A percentile compares a stretch with the other conserved stretches of the same genome.
Evolutionary conservation across 305 asterid species (phyloP).

Genomic region (Fraxinus angustifolia): DNA sequence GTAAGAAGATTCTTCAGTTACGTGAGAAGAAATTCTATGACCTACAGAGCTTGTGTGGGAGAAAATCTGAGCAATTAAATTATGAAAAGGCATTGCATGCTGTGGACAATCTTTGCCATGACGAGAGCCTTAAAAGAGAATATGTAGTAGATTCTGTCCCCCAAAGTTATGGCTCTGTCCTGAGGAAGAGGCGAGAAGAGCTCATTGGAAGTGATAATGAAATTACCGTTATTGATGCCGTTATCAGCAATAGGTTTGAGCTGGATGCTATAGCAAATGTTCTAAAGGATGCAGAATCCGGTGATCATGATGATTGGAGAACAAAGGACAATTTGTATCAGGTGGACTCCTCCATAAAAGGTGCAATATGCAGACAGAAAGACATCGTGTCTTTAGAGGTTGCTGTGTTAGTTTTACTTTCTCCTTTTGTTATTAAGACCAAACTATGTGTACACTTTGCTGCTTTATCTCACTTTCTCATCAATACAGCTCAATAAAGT

Average conservation of each 20-base stretch:
- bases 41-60: constrained; percentile 74
- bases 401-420: constrained; percentile 24
- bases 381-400: constrained; percentile 48
- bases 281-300: constrained; percentile 82
- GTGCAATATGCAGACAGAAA: constrained; percentile 30
- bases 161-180: constrained; percentile 67
- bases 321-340: constrained; percentile 64
- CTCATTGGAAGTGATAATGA: constrained; percentile 59
- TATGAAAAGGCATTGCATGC: constrained; percentile 85
- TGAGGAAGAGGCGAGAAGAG: constrained; percentile 67
- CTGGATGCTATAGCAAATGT: constrained; percentile 78
- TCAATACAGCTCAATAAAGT: constrained; percentile 74
- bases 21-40: constrained; percentile 75
- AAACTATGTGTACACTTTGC: constrained; percentile 16
- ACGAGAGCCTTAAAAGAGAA: constrained; percentile 76
- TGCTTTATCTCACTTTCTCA: constrained; percentile 26
- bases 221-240: constrained; percentile 1
- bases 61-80: constrained; percentile 72
- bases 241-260: constrained; percentile 59
- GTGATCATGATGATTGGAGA: constrained; percentile 77
- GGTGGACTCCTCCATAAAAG: constrained; percentile 75
- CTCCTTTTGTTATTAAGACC: constrained; percentile 2
- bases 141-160: constrained; percentile 25
- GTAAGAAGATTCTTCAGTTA: constrained; percentile 58
- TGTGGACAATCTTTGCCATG: constrained; percentile 72